Percentiles rank a stretch among this genome's conserved stretches.
These are phyloP conservation scores for Camillea tinctor DNA, from an alignment of 2,329 filamentous ascomycete genomes.

Conservation along the genomic window DNA sequence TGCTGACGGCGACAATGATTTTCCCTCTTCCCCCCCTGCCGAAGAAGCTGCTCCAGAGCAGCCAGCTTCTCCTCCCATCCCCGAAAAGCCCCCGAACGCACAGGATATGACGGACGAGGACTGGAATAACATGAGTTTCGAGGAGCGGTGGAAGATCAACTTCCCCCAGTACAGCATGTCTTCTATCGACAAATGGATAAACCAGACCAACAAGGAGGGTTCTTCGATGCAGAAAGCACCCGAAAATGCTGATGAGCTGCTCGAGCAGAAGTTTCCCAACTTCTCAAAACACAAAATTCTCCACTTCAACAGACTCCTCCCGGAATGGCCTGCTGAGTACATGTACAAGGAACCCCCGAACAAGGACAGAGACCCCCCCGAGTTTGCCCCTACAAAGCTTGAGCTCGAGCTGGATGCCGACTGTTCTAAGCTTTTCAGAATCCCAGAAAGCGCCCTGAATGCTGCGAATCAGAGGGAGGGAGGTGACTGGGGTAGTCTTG, in stretches of 20 bases:
- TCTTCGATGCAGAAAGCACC: constrained; percentile 65
- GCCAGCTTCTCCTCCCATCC: background rate
- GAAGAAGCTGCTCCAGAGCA: constrained; percentile 25
- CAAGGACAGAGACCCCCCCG: constrained; percentile 65
- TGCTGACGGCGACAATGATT: constrained; percentile 41
- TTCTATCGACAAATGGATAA: constrained; percentile 36
- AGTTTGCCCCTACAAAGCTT: constrained; percentile 78
- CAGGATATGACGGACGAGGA: constrained; percentile 33
- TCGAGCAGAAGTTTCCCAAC: constrained; percentile 77
- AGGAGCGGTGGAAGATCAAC: constrained; percentile 40
- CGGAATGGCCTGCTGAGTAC: constrained; percentile 75
- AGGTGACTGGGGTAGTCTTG: constrained; percentile 48
- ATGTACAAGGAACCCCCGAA: constrained; percentile 76
- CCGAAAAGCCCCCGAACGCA: constrained; percentile 6
- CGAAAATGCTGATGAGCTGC: constrained; percentile 70
- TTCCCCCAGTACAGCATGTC: constrained; percentile 45
- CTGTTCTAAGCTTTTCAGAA: constrained; percentile 80
- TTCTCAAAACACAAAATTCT: constrained; percentile 75
- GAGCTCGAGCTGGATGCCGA: constrained; percentile 83
- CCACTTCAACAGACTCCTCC: constrained; percentile 79
- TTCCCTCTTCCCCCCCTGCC: constrained; percentile 44
- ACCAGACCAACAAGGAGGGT: constrained; percentile 52
- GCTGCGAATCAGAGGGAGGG: constrained; percentile 53
- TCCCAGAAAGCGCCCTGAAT: constrained; percentile 59
- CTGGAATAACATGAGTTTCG: constrained; percentile 36